Percentiles rank a stretch among this genome's conserved stretches.
phyloP scores from a whole-genome alignment of 2,329 filamentous ascomycete genomes.

The Fusarium vanettenii region DNA sequence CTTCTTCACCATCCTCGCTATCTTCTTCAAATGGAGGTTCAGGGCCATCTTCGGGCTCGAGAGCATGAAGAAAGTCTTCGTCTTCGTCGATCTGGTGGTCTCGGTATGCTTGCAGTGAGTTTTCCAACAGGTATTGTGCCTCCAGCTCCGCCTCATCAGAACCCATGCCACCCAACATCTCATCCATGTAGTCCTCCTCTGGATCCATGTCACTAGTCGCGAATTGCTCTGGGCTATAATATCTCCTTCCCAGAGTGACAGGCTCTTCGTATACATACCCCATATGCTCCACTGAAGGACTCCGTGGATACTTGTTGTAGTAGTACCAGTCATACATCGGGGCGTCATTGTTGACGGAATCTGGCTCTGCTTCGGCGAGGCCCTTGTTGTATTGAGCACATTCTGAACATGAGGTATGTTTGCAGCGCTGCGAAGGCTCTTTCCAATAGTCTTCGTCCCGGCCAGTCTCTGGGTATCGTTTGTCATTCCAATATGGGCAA shows the following conservation, averaged over 20 bases:
- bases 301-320: not conserved
- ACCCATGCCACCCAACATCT: not conserved
- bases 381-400: not conserved
- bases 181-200: not conserved
- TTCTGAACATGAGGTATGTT: slow-evolving; percentile 2
- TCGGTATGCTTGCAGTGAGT: not conserved
- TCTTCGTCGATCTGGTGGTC: not conserved
- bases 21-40: slow-evolving; percentile 7
- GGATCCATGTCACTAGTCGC: not conserved
- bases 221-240: not conserved
- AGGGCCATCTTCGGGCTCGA: not conserved
- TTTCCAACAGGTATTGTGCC: not conserved
- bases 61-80: not conserved
- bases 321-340: not conserved
- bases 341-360: not conserved
- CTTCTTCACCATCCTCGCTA: not conserved
- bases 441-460: slow-evolving; percentile 9
- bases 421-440: slow-evolving; percentile 3
- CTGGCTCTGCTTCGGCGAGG: not conserved
- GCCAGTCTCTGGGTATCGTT: slow-evolving; percentile 1
- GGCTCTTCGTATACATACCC: not conserved
- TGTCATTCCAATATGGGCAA: slow-evolving; percentile 28
- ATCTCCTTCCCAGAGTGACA: not conserved
- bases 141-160: not conserved
- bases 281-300: not conserved